phyloP scores from a whole-genome alignment of 176 grass and related monocot genomes.

The Phoenix dactylifera region DNA sequence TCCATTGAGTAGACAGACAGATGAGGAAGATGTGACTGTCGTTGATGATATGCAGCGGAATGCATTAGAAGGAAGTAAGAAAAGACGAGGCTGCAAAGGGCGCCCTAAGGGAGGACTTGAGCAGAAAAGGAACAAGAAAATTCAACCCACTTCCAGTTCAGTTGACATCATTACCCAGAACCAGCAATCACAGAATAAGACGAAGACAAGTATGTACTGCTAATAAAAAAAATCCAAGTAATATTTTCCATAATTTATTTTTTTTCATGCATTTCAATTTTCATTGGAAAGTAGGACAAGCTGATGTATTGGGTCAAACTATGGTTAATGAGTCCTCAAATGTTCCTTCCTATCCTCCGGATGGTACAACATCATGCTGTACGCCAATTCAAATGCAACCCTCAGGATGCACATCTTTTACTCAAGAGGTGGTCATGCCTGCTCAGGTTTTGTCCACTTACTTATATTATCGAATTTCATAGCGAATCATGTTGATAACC shows the following conservation, averaged over 20 bases:
- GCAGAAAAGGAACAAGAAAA: conserved; percentile 21
- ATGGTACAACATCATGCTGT: conserved; percentile 14
- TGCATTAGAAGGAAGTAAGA: conserved; percentile 15
- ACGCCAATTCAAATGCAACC: conserved; percentile 23
- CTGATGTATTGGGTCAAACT: conserved; percentile 16
- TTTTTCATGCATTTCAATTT: background rate
- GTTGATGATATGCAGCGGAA: conserved; percentile 12
- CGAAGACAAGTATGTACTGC: conserved; percentile 25
- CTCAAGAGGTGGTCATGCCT: conserved; percentile 29
- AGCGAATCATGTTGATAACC: conserved; percentile 1
- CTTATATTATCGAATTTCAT: no score
- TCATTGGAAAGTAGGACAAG: conserved; percentile 9
- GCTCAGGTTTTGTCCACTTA: conserved; percentile 13
- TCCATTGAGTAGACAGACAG: conserved; percentile 23
- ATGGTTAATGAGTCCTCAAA: conserved; percentile 20
- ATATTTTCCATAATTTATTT: background rate
- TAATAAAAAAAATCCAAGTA: no score
- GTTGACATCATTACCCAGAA: background rate
- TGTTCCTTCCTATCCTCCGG: conserved; percentile 15
- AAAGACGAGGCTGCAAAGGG: conserved; percentile 21
- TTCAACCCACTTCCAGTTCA: conserved; percentile 9
- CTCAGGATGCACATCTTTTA: conserved; percentile 26
- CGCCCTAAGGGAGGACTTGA: conserved; percentile 6
- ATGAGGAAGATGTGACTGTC: conserved; percentile 23
- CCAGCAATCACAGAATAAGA: conserved; percentile 11